Evolutionary conservation across 371 early-diverging fungal species (phyloP), one percentile per base, ranked within the genome.

Genomic region (Mucor indicus): DNA sequence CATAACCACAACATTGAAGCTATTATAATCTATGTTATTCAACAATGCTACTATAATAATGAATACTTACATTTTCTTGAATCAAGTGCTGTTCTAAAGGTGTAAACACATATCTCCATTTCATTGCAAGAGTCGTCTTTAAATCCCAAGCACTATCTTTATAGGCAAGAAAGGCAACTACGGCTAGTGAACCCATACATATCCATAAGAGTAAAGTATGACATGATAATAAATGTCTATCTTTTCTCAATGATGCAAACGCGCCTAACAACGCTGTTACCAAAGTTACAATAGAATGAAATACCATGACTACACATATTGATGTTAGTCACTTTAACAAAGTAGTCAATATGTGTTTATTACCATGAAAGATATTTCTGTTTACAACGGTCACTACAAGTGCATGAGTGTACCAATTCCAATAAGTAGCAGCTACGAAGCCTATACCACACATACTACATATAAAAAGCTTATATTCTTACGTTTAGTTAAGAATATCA

Each of bases 101-200:
- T 1, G 48, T 37, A 23, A 52, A 55, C 3, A 51, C 48, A 27
- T 55, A 48, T 16, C 68, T 57, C 63, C 63, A 63, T 44, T 54
- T 50, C 53, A 57, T 55, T 13, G 60, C 61, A 10, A 62, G 53
- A 20, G 50, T 43, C 2, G 57, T 45, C 33, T 51, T 60, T 13
- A 67, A 38, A 38, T 67, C 62, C 63, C 63, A 67, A 4, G 50
- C 45, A 17, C 51, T 45, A 9, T 49, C 55, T 30, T 62, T 63
- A 24, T 53, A 63, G 1, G 58, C 57, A 2, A 67, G 42, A 32
- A 63, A 61, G 0, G 57, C 63, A 6, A 62, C 55, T 11, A 55
- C 44, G 11, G 52, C 30, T 11, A 67, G 45, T n/a, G 63, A 22
- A 3, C 51, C 53, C 32, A 67, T 60, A 38, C 61, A 63, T 33